Evolutionary conservation across 164 flowering plant genomes (phyloP), one percentile per base, ranked within the genome.

Genomic region (Chimonanthus praecox): DNA sequence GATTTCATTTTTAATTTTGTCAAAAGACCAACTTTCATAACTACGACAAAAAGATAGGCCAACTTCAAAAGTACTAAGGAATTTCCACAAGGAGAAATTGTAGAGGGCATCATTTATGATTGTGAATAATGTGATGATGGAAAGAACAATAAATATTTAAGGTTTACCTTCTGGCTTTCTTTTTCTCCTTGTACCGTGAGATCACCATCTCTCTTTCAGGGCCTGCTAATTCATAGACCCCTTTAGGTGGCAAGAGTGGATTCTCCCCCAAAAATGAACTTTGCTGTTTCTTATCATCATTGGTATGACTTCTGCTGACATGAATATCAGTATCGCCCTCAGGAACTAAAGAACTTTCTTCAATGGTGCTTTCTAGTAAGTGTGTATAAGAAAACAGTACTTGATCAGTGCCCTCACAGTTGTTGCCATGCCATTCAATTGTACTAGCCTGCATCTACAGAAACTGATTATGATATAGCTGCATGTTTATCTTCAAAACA

Each of bases 111-210:
- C 15, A 54, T 15, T 15, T 3, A 6, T 15, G 60, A 10, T 4
- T 11, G 16, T 54, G 16, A n/a, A 3, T 54, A 6, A 54, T 33
- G 16, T n/a, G 5, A 54, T 54, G 60, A 54, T 8, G 60, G 16
- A 54, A 11, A 54, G 16, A 54, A 11, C 10, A 4, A 54, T n/a
- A 54, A 54, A 2, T 2, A 10, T 13, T 54, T 13, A 65, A 33
- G 13, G 68, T 1, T 11, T 85, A 89, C 92, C 94, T 90, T 73
- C 94, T 84, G 58, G 88, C 80, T 81, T 85, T 92, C 87, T 76
- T 92, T 83, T 92, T 92, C 81, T 89, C 94, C 83, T 92, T 92
- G 85, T 92, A 92, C 46, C 97, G 80, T 66, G 88, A 84, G 75
- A 92, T 64, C 43, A 90, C 89, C 16, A 89, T 74, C 70, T 88